Evolutionary conservation across 2,329 filamentous ascomycete species (phyloP).

Genomic region (Ilyonectria mors-panacis): DNA sequence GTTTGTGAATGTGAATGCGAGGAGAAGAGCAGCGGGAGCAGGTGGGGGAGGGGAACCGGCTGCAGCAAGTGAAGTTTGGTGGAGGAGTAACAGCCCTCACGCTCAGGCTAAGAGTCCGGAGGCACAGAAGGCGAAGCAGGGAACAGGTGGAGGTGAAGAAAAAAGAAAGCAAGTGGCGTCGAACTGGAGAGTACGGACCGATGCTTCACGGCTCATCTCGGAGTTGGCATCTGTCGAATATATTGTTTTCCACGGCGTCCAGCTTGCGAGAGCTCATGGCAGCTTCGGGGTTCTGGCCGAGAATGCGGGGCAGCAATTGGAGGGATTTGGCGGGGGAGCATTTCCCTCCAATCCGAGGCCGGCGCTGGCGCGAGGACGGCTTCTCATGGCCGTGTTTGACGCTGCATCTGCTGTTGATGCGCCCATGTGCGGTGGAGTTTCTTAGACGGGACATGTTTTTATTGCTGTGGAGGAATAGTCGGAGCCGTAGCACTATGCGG

Average conservation of each 20-base stretch:
- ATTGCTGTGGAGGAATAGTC: slow-evolving; percentile 9
- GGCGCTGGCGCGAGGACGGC: slow-evolving; percentile 18
- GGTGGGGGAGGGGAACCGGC: slow-evolving; percentile 41
- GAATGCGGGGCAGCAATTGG: slow-evolving; percentile 47
- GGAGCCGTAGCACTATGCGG: slow-evolving; percentile 8
- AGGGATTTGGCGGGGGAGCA: slow-evolving; percentile 43
- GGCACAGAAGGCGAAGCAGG: background rate
- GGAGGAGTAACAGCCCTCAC: background rate
- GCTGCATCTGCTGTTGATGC: slow-evolving; percentile 37
- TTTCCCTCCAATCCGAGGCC: slow-evolving; percentile 43
- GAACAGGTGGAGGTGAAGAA: slow-evolving; percentile 13
- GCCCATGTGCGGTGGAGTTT: slow-evolving; percentile 32
- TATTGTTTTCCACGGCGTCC: slow-evolving; percentile 28
- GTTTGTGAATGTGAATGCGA: slow-evolving; percentile 17
- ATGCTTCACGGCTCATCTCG: slow-evolving; percentile 25
- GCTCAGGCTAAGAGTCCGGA: background rate
- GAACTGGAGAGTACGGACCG: background rate
- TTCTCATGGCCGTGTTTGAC: slow-evolving; percentile 37
- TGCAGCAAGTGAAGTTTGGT: slow-evolving; percentile 23
- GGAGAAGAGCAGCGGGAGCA: slow-evolving; percentile 20
- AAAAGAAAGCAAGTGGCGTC: slow-evolving; percentile 16
- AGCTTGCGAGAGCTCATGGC: slow-evolving; percentile 26
- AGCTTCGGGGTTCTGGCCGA: slow-evolving; percentile 46
- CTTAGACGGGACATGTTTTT: slow-evolving; percentile 5
- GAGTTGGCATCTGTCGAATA: slow-evolving; percentile 25